Percentiles rank a stretch among this genome's conserved stretches.
These are phyloP conservation scores for Lagenaria siceraria DNA, from an alignment of 306 rosid genomes.

Conservation along the genomic window DNA sequence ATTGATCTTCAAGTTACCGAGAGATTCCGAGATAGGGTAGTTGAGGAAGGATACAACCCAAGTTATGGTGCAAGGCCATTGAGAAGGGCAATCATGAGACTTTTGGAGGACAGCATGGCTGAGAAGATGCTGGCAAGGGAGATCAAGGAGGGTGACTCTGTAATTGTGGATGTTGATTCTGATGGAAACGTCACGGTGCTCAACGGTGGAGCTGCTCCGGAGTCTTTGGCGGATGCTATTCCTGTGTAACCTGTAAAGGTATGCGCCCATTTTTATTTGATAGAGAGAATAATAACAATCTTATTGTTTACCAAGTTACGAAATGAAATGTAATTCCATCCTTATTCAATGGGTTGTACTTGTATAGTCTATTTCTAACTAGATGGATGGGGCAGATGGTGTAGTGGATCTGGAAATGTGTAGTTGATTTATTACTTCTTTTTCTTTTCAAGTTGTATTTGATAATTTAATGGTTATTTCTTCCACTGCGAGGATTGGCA, in stretches of 20 bases:
- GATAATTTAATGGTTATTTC: constrained; percentile 15
- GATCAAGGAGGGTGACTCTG: constrained; percentile 87
- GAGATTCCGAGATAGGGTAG: constrained; percentile 85
- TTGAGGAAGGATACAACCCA: constrained; percentile 87
- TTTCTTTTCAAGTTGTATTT: background rate
- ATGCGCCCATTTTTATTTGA: background rate
- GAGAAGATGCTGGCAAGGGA: constrained; percentile 97
- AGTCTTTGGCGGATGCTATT: constrained; percentile 43
- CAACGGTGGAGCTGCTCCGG: constrained; percentile 56
- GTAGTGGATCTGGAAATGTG: background rate
- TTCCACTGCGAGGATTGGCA: constrained; percentile 10
- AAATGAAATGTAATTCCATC: background rate
- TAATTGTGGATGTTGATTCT: constrained; percentile 77
- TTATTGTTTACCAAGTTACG: background rate
- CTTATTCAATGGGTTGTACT: background rate
- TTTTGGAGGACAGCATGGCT: constrained; percentile 97
- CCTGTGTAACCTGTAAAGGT: constrained; percentile 26
- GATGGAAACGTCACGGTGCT: constrained; percentile 90
- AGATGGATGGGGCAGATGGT: background rate
- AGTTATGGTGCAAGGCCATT: constrained; percentile 95
- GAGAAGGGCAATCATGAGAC: constrained; percentile 95
- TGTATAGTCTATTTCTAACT: background rate
- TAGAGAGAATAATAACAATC: background rate
- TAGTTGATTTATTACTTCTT: background rate
- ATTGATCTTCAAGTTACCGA: constrained; percentile 91